Conservation (phyloP, 208 protist species). For the Acanthamoeba polyphaga region DNA sequence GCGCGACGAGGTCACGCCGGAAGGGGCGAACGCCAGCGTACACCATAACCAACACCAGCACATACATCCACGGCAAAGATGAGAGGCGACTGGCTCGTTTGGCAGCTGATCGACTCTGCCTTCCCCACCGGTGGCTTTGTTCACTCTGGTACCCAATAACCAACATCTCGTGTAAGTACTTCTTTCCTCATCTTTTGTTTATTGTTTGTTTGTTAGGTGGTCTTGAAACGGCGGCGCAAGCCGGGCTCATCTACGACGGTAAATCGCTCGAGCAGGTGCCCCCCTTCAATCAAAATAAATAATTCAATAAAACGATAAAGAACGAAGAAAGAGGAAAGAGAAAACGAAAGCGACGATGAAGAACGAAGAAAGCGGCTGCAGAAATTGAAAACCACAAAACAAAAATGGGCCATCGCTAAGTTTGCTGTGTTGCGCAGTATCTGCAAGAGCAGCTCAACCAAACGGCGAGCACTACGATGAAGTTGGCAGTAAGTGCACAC, state of each 20-base stretch:
- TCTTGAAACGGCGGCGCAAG: slow-evolving; percentile 34
- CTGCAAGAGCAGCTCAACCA: slow-evolving; percentile 58
- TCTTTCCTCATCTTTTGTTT: not conserved
- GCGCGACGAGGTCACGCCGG: not conserved
- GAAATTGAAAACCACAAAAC: not conserved
- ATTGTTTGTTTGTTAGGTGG: not conserved
- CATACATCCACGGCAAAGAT: not conserved
- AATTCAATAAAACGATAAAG: too few relatives aligned
- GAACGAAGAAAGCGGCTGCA: not conserved
- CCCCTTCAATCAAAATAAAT: not conserved
- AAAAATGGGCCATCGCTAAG: not conserved
- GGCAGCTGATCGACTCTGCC: slow-evolving; percentile 51
- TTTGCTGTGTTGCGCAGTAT: not conserved
- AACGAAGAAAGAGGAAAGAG: not conserved
- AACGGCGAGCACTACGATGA: not conserved
- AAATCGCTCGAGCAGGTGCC: slow-evolving; percentile 30
- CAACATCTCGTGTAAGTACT: not conserved
- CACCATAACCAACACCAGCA: not conserved
- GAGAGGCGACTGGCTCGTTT: slow-evolving; percentile 4
- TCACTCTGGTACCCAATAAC: not conserved
- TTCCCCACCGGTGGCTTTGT: slow-evolving; percentile 45
- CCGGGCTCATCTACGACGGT: slow-evolving; percentile 3
- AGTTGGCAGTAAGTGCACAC: not conserved
- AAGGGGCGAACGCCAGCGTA: not conserved
- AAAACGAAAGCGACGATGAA: not conserved